Conservation (phyloP, 129 eudicot genomes). For the carrot (Daucus carota) region DH1_v3.0 NC_030381.2:44502501-44503000, state of each 20-base stretch:
- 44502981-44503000: no score
- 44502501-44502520: neutral
- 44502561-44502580: constrained; percentile 62
- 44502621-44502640: no score
- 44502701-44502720: constrained; percentile 4
- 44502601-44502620: constrained; percentile 26
- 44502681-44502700: neutral
- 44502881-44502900: no score
- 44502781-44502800: constrained; percentile 14
- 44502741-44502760: constrained; percentile 1
- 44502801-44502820: no score
- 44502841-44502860: no score
- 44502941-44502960: no score
- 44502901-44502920: no score
- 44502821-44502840: no score
- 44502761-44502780: constrained; percentile 22
- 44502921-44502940: no score
- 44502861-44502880: no score
- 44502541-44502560: constrained; percentile 30
- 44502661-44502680: neutral
- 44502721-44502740: constrained; percentile 9
- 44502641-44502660: neutral
- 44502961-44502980: no score
- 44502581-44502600: constrained; percentile 49
- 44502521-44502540: constrained; percentile 18